Base-by-base conservation (phyloP, 164 flowering plant genomes). In the Aristolochia fimbriata region DNA sequence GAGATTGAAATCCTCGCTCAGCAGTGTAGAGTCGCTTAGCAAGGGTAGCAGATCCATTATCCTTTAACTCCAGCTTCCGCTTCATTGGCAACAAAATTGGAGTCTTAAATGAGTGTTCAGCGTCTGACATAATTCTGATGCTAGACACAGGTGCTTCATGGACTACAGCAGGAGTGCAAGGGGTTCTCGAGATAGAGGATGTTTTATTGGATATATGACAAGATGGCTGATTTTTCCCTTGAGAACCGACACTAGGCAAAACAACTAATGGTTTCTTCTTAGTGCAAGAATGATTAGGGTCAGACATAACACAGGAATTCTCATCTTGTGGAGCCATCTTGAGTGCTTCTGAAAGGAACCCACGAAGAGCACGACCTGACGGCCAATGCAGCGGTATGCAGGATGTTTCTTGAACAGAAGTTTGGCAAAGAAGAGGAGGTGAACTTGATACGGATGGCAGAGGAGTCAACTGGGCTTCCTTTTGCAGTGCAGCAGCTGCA, bases 381-480 rank as follows among this genome's bases (percentile, higher is more conserved):
- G 99, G 99, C 99, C 99, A 94, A 54, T 83, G 91, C 17, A 80
- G 51, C 60, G 77, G 91, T 66, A 71, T 27, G 5, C 74, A 47
- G 20, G 84, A 61, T 30, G 70, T 60, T 62, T 94, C 97, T 64
- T 82, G 87, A 2, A 73, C 69, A 33, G 83, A 70, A 24, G 75
- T 66, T 69, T 88, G 96, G 61, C 85, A 81, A 22, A 72, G 69
- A 51, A 79, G 77, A 58, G 91, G 80, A 25, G 81, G 67, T 45
- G 89, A 81, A 16, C 82, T 77, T 31, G 88, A 73, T 59, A 82
- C 71, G 15, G 88, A 76, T 65, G 88, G 91, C 77, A 91, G 74
- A 58, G 97, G 95, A 16, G 82, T 77, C 76, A 94, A 73, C 70
- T 81, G 86, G 46, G 95, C 96, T 82, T 91, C 99, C 65, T 81